Evolutionary conservation across 179 eudicot genomes (phyloP).

Genomic region (Corrigiola litoralis): DNA sequence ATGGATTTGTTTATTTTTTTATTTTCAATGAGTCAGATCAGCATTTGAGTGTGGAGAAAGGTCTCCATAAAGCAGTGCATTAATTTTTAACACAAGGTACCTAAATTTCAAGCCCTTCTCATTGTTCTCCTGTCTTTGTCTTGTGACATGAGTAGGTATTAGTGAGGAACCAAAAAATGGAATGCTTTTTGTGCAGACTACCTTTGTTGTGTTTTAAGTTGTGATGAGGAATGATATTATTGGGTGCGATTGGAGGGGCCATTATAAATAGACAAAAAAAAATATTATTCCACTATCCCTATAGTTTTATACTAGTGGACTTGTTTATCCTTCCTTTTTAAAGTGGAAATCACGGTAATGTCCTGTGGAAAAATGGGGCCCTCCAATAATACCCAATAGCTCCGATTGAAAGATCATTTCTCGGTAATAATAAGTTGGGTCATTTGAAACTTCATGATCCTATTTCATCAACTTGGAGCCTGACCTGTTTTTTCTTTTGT

Average conservation of each 20-base stretch:
- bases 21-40: constrained; percentile 16
- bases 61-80: background rate
- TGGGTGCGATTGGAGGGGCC: no score
- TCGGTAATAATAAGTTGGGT: background rate
- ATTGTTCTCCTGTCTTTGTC: background rate
- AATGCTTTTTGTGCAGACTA: constrained; percentile 2
- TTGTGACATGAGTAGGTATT: background rate
- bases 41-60: constrained; percentile 5
- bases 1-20: background rate
- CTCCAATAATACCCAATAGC: no score
- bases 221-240: background rate
- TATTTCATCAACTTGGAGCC: constrained; percentile 10
- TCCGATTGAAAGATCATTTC: no score
- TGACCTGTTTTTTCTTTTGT: constrained; percentile 3
- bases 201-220: background rate
- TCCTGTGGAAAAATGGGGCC: no score
- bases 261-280: no score
- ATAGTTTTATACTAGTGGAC: no score
- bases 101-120: background rate
- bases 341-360: background rate
- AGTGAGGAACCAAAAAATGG: constrained; percentile 3
- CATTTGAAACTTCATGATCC: background rate
- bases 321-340: no score
- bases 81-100: constrained; percentile 3
- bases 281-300: no score